Evolutionary conservation across 139 green algal species (phyloP).

Genomic region (Micractinium sp.): DNA sequence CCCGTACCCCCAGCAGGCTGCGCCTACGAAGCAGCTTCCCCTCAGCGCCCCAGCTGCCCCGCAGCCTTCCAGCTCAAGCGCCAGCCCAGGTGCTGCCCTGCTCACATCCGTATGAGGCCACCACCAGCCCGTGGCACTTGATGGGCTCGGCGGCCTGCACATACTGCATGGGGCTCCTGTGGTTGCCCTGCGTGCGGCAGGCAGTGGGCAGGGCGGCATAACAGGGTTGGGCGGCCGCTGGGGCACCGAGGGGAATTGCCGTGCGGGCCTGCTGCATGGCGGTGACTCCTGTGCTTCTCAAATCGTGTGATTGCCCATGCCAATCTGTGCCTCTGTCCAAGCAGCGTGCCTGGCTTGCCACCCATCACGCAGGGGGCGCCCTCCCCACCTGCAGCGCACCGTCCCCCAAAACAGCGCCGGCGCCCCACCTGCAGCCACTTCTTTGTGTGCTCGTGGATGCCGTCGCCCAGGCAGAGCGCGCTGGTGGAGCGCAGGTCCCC

Average conservation of each 20-base stretch:
- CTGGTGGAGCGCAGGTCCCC: slow-evolving; percentile 74
- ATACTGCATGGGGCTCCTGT: slow-evolving; percentile 83
- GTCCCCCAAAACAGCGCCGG: too few species aligned
- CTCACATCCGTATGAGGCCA: slow-evolving; percentile 82
- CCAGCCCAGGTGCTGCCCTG: not conserved
- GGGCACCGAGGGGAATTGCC: not conserved
- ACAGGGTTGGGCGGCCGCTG: not conserved
- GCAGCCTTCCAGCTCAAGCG: not conserved
- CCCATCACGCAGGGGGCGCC: not conserved
- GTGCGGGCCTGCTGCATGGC: not conserved
- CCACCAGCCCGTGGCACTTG: slow-evolving; percentile 78
- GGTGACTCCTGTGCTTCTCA: not conserved
- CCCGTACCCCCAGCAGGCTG: not conserved
- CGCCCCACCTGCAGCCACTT: slow-evolving; percentile 86
- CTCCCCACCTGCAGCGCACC: not conserved
- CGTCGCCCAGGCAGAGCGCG: slow-evolving; percentile 81
- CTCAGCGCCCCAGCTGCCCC: not conserved
- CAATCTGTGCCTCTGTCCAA: not conserved
- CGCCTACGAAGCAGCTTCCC: not conserved
- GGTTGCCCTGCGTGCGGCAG: slow-evolving; percentile 52
- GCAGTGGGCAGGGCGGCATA: not conserved
- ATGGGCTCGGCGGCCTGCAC: slow-evolving; percentile 78
- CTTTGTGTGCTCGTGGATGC: slow-evolving; percentile 78
- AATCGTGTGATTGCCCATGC: not conserved
- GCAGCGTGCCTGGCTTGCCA: not conserved